Evolutionary conservation across 179 eudicot species (phyloP), one percentile per base, ranked within the genome.

Genomic region (Patellifolia procumbens): DNA sequence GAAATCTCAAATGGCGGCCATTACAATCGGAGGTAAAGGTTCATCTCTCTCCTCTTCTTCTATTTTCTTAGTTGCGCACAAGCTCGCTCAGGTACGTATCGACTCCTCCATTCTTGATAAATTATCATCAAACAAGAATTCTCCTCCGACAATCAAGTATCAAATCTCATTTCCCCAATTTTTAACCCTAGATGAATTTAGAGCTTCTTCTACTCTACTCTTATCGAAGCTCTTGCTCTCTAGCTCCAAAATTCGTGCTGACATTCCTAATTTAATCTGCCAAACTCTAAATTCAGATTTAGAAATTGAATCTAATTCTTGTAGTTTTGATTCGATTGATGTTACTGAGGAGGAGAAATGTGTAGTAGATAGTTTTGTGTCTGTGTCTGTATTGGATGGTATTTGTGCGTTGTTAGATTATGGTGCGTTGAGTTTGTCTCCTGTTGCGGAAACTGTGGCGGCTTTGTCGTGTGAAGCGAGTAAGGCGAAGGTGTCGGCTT

Each of bases 401-500:
- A 74, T 92, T 19, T 89, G 85, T 64, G 93, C 90, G 2, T 26
- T 94, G 51, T 71, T 94, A 66, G 98, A 94, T 53, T 71, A 89
- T 75, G 80, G 83, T 12, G 76, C 81, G 11, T 76, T 90, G 3
- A 74, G 82, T 4, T 66, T 94, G 77, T 82, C 83, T 7, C 22
- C 79, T 4, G 55, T 92, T 0, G 85, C 84, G 1, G 98, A 92
- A 67, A 81, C 83, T 1, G 83, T 85, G 0, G 94, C 90, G 20
- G 96, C 94, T 0, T 78, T 92, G 75, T 90, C 97, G n/a, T 89
- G 96, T 66, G 97, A 94, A 87, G 94, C 97, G 4, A 71, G 73
- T 29, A 83, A 85, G 37, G 91, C 88, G 13, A 85, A 91, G 66
- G 78, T 84, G 0, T 45, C 84, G 1, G 75, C 85, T 5, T 86